Conservation (phyloP, 1,284 basidiomycete species). For the Sanguinoderma infundibulare region DNA sequence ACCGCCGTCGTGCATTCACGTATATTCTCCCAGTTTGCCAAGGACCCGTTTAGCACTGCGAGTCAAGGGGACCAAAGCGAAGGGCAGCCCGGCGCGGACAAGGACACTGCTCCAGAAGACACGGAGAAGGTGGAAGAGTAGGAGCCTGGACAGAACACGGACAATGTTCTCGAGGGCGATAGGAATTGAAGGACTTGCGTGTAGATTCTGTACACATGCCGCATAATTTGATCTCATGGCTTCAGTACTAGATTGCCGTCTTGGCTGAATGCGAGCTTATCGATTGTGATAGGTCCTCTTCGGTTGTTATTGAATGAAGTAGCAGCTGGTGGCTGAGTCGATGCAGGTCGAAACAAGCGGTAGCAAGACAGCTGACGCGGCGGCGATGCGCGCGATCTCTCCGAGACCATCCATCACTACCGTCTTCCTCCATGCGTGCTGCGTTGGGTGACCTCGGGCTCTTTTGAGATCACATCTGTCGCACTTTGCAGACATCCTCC, state of each 20-base stretch:
- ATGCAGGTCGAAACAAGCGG: too few species aligned
- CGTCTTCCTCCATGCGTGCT: neutral
- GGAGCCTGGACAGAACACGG: conserved; percentile 4
- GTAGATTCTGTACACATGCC: neutral
- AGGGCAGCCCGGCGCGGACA: conserved; percentile 8
- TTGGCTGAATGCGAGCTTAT: neutral
- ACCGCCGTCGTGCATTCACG: neutral
- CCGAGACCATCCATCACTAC: neutral
- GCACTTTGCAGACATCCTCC: too few species aligned
- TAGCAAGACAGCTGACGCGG: too few species aligned
- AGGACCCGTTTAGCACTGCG: neutral
- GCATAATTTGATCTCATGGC: neutral
- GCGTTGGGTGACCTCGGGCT: neutral
- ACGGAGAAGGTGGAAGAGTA: conserved; percentile 27
- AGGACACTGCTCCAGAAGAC: conserved; percentile 33
- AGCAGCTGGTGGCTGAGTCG: too few species aligned
- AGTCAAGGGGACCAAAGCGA: neutral
- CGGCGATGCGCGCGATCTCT: neutral
- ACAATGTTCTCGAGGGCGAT: neutral
- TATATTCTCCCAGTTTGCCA: neutral
- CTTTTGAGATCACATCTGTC: neutral
- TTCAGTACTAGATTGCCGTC: neutral
- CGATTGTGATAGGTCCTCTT: neutral
- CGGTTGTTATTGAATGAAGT: neutral
- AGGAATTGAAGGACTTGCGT: neutral